phyloP scores from a whole-genome alignment of 2,329 filamentous ascomycete species.

The Scedosporium aurantiacum region DNA sequence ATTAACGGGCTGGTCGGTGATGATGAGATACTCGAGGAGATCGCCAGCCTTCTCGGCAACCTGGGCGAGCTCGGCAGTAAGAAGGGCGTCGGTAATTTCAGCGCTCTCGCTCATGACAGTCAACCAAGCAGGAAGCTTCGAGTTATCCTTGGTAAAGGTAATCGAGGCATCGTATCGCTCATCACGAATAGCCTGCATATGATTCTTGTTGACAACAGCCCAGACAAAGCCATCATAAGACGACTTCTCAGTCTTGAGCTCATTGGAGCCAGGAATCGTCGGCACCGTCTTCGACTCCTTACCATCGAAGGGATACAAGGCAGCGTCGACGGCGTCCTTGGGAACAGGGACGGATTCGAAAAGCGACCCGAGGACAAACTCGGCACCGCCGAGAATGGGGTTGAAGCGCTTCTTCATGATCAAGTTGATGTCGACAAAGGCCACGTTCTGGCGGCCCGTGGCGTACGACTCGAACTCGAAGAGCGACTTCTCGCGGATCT shows the following conservation, averaged over 20 bases:
- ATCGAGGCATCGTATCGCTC: constrained; percentile 92
- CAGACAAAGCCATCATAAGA: constrained; percentile 86
- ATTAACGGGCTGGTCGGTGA: constrained; percentile 81
- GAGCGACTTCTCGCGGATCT: constrained; percentile 73
- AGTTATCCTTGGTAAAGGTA: constrained; percentile 83
- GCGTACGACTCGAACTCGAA: constrained; percentile 83
- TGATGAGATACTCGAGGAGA: constrained; percentile 69
- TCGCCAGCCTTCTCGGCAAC: constrained; percentile 71
- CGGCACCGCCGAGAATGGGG: constrained; percentile 50
- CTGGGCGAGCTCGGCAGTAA: constrained; percentile 78
- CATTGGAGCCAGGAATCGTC: constrained; percentile 41
- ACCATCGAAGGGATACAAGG: constrained; percentile 82
- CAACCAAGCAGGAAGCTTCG: constrained; percentile 79
- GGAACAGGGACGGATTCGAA: constrained; percentile 64
- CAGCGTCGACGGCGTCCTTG: constrained; percentile 63
- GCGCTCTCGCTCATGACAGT: constrained; percentile 96
- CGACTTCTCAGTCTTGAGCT: constrained; percentile 51
- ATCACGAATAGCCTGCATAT: constrained; percentile 81
- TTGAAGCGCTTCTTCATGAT: constrained; percentile 80
- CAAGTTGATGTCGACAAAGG: constrained; percentile 79
- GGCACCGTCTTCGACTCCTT: constrained; percentile 73
- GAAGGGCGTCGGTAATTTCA: constrained; percentile 77
- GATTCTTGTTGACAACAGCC: constrained; percentile 88
- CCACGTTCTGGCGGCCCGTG: constrained; percentile 83
- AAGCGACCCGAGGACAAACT: constrained; percentile 62